A percentile compares a stretch with the other conserved stretches of the same genome.
These are phyloP conservation scores for Posidonia australis DNA, from an alignment of 106 monocot genomes.

Conservation along the genomic window DNA sequence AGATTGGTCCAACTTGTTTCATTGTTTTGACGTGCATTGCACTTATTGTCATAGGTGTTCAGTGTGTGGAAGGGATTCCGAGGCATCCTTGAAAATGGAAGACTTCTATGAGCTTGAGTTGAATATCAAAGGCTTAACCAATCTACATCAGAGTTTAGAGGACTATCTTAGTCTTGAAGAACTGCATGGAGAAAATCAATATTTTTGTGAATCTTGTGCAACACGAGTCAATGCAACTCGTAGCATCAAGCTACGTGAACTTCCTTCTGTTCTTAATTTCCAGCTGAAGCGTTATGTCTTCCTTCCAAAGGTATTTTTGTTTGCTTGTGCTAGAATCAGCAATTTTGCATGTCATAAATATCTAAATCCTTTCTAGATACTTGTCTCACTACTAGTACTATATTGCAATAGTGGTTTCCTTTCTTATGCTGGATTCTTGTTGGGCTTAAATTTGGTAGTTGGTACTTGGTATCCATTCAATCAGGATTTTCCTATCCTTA, in stretches of 20 bases:
- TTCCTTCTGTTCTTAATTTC: constrained; percentile 87
- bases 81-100: constrained; percentile 91
- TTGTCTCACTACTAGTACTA: neutral
- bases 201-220: constrained; percentile 80
- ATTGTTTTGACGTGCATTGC: too few species aligned
- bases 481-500: too few species aligned
- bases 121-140: constrained; percentile 79
- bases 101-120: constrained; percentile 97
- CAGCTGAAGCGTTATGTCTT: constrained; percentile 95
- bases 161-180: constrained; percentile 82
- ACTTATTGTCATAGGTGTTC: constrained; percentile 59
- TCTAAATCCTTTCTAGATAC: neutral
- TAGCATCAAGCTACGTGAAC: constrained; percentile 67
- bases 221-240: constrained; percentile 83
- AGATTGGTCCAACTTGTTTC: too few species aligned
- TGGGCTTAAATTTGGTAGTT: too few species aligned
- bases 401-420: too few species aligned
- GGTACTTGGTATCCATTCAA: too few species aligned
- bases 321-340: neutral
- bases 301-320: constrained; percentile 62
- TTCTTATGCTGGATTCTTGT: too few species aligned
- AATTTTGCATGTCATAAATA: neutral
- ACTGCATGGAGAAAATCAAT: constrained; percentile 91
- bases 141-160: constrained; percentile 72
- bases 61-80: constrained; percentile 86